A percentile compares a stretch with the other conserved stretches of the same genome.
These are phyloP conservation scores for Coffea eugenioides DNA, from an alignment of 257 asterid genomes.

Conservation along the genomic window DNA sequence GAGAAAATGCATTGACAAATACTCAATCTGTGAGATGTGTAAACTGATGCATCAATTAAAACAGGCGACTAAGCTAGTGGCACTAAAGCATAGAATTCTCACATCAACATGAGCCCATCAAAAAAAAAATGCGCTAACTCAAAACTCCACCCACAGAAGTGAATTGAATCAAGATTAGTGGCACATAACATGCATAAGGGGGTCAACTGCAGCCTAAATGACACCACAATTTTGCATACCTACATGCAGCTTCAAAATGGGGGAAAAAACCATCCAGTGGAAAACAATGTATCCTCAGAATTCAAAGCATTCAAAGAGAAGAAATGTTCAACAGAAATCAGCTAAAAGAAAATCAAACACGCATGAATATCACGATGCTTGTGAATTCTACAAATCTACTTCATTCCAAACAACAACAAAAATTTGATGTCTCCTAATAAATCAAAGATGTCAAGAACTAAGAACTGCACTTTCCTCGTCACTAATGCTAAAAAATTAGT, in stretches of 20 bases:
- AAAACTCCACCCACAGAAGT: neutral
- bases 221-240: neutral
- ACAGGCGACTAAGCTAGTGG: neutral
- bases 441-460: neutral
- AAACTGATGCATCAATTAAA: neutral
- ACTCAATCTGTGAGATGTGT: too few relatives aligned
- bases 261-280: neutral
- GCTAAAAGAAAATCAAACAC: neutral
- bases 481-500: neutral
- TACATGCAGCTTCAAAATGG: neutral
- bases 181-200: neutral
- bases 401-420: neutral
- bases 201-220: neutral
- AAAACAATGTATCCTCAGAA: neutral
- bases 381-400: neutral
- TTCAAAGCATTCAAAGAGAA: neutral
- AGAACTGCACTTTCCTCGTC: neutral
- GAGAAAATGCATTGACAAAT: neutral
- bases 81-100: neutral
- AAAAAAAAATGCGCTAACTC: neutral
- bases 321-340: neutral
- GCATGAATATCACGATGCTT: neutral
- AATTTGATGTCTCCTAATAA: neutral
- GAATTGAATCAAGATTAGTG: slow-evolving; percentile 3
- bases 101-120: neutral